These are phyloP conservation scores for Debaryomyces sp. DNA, from an alignment of 1,139 yeast species.

Conservation along the genomic window DNA sequence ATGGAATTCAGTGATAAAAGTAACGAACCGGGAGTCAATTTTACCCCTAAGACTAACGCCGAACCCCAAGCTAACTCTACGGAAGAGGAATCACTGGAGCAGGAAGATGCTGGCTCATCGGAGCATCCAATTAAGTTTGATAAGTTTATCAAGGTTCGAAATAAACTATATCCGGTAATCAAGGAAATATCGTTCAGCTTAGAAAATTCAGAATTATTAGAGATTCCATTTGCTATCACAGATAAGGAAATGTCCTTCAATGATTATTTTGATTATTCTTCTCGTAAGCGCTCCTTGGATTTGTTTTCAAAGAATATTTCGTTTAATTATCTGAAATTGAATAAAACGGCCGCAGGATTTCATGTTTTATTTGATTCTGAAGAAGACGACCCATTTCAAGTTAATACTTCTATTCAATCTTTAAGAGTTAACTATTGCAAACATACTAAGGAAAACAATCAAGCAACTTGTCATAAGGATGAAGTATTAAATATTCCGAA, in stretches of 20 bases:
- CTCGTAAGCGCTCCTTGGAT: constrained; percentile 32
- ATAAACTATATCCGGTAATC: constrained; percentile 13
- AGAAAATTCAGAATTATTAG: constrained; percentile 32
- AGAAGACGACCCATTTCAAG: constrained; percentile 56
- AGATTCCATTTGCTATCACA: constrained; percentile 41
- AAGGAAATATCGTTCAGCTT: constrained; percentile 12
- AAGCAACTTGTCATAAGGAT: constrained; percentile 19
- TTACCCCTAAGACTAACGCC: neutral
- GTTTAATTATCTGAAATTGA: constrained; percentile 35
- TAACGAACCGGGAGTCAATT: neutral
- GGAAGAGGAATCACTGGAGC: neutral
- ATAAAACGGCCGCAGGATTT: constrained; percentile 55
- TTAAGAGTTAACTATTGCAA: constrained; percentile 35
- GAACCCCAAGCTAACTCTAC: neutral
- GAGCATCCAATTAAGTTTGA: constrained; percentile 4
- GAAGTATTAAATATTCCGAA: constrained; percentile 58
- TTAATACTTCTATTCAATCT: constrained; percentile 48
- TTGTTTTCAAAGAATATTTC: constrained; percentile 33
- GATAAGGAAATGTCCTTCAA: constrained; percentile 27
- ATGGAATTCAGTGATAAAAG: neutral
- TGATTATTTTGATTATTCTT: constrained; percentile 26
- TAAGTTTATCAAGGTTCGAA: constrained; percentile 12
- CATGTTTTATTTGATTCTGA: constrained; percentile 53
- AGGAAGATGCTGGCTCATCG: neutral
- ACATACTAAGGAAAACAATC: constrained; percentile 14